Base-by-base conservation (phyloP, 345 rosid genomes). In the Arabidopsis suecica region DNA sequence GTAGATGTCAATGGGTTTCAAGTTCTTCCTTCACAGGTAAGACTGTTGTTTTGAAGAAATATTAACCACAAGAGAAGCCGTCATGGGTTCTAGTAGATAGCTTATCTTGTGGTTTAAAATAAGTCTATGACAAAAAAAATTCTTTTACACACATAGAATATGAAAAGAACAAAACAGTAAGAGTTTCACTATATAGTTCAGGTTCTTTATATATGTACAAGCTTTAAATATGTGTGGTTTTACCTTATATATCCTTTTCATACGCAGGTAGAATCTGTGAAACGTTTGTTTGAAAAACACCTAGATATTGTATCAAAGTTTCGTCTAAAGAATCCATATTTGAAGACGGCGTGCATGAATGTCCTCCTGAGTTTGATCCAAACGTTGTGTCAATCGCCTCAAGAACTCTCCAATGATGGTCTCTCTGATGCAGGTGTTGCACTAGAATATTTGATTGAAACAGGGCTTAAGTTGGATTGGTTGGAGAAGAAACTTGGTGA, bases 391-490 rank as follows among this genome's bases (percentile, higher is more conserved):
- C 54, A 6, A 14, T 40, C 73, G 6, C 44, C 54, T 11, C 16
- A 55, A n/a, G 22, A 58, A 12, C 7, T 58, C 16, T 40, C 56
- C 18, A 36, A 13, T 12, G 37, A 65, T 16, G 57, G 45, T 48
- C 5, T 74, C n/a, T 20, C 12, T 20, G 6, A 20, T 9, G 20
- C 42, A 34, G 47, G 18, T 0, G 23, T 32, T 56, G 22, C 25
- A 7, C 42, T 70, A 37, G 14, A 5, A 6, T 48, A 32, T 50
- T 10, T 73, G 63, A 57, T 1, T n/a, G 28, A 22, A 20, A 65
- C 6, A 25, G 71, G 78, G 14, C 47, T 73, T 37, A 8, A 65
- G 71, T 14, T 73, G 49, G 71, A 40, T n/a, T 73, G 65, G 71
- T 22, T 54, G 37, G 61, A 57, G 64, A 45, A 42, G 48, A 73